These are phyloP conservation scores for Tothia fuscella DNA, from an alignment of 2,329 filamentous ascomycete species.

Conservation along the genomic window DNA sequence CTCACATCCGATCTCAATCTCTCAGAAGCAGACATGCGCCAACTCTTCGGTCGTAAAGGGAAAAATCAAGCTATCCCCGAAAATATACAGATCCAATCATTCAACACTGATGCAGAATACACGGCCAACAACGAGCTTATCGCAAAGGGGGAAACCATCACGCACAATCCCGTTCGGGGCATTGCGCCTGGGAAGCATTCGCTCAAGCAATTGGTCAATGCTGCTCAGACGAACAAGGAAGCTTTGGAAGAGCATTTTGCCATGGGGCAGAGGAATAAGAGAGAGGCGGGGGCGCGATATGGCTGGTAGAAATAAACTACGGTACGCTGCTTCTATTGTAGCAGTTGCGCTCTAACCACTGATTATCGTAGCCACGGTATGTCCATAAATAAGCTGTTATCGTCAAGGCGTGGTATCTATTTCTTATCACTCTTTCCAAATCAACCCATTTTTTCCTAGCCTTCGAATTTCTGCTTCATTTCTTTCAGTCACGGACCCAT, in stretches of 20 bases:
- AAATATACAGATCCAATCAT: conserved; percentile 61
- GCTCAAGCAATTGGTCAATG: conserved; percentile 74
- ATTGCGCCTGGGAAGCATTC: conserved; percentile 85
- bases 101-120: conserved; percentile 85
- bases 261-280: conserved; percentile 63
- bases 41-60: conserved; percentile 65
- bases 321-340: no score
- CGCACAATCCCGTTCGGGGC: conserved; percentile 70
- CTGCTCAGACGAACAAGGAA: conserved; percentile 69
- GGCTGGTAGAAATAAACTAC: no score
- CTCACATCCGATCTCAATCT: conserved; percentile 72
- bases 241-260: conserved; percentile 89
- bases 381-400: no score
- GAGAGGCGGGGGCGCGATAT: conserved; percentile 71
- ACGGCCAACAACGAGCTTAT: conserved; percentile 68
- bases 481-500: no score
- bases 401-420: no score
- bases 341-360: no score
- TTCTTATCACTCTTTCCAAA: no score
- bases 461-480: no score
- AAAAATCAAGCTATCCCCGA: conserved; percentile 27
- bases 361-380: no score
- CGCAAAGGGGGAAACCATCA: conserved; percentile 53
- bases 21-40: conserved; percentile 61
- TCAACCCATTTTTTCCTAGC: no score